Conservation (phyloP, 1,139 yeast genomes). For the Yamadazyma dendronema region DNA sequence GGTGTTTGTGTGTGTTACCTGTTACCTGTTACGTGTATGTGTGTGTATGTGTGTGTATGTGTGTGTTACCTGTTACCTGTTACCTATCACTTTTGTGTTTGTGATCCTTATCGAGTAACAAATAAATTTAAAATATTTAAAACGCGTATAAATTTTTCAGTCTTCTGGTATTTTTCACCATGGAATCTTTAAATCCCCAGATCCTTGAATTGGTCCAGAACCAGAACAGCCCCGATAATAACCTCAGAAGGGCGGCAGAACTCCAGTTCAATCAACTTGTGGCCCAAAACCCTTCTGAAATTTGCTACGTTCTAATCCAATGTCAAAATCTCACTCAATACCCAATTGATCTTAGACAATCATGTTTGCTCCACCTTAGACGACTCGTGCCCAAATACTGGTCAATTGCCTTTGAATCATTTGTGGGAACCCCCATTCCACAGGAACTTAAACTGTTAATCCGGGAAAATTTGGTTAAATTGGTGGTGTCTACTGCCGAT, state of each 20-base stretch:
- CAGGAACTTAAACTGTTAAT: conserved; percentile 50
- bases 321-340: conserved; percentile 19
- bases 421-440: conserved; percentile 62
- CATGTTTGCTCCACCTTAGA: conserved; percentile 68
- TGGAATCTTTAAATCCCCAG: no score
- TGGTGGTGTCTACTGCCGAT: conserved; percentile 51
- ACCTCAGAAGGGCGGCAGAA: conserved; percentile 34
- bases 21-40: no score
- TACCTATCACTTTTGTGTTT: no score
- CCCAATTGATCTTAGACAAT: conserved; percentile 49
- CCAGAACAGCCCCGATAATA: conserved; percentile 41
- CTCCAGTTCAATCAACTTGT: conserved; percentile 28
- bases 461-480: conserved; percentile 48
- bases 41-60: no score
- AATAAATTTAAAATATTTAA: no score
- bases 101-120: no score
- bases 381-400: conserved; percentile 71
- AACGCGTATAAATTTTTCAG: neutral
- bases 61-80: no score
- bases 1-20: neutral
- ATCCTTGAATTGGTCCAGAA: conserved; percentile 21
- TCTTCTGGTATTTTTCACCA: neutral
- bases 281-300: conserved; percentile 30
- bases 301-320: conserved; percentile 28
- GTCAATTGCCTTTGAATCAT: conserved; percentile 84